Evolutionary conservation across 176 grass and related monocot genomes (phyloP), one percentile per base, ranked within the genome.

Genomic region (Hordeum vulgare): DNA sequence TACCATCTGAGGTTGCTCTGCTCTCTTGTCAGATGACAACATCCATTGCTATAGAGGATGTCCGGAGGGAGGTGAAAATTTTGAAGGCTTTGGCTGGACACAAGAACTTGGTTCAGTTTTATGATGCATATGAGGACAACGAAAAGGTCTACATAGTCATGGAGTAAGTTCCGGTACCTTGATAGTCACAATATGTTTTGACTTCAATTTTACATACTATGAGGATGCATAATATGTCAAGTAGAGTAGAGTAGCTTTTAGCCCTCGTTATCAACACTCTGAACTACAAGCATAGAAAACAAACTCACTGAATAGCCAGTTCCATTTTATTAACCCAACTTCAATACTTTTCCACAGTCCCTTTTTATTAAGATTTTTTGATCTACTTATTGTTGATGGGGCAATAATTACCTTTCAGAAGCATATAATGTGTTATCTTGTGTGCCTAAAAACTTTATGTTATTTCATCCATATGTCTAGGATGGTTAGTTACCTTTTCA

Each of bases 111-210:
- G 93, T 92, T 5, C 90, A 92, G n/a, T 95, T 95, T 59, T 92
- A 95, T 88, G 93, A 94, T 86, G 87, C 93, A 40, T 92, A 90
- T 1, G 93, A 95, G 86, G 90, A 95, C 84, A 90, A 84, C 2
- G 93, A 92, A 34, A 95, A 95, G 10, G 90, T 92, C 34, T 94
- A 92, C 81, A 94, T 94, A 81, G 86, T 94, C 47, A 94, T 94
- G 93, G 90, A 94, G 93, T 94, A 92, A 90, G 93, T 90, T 90
- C 69, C 9, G 60, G 5, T 40, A 83, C 66, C 49, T 45, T 20
- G 47, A n/a, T 71, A 83, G 14, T 36, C 15, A 23, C 39, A 23
- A 45, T 80, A 9, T 41, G 18, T 71, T 85, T 72, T 85, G 74
- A 21, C 18, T 85, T 85, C 1, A 18, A 23, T 75, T 74, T 60